Evolutionary conservation across 768 basidiomycete species (phyloP).

Genomic region (Roridomyces roridus): DNA sequence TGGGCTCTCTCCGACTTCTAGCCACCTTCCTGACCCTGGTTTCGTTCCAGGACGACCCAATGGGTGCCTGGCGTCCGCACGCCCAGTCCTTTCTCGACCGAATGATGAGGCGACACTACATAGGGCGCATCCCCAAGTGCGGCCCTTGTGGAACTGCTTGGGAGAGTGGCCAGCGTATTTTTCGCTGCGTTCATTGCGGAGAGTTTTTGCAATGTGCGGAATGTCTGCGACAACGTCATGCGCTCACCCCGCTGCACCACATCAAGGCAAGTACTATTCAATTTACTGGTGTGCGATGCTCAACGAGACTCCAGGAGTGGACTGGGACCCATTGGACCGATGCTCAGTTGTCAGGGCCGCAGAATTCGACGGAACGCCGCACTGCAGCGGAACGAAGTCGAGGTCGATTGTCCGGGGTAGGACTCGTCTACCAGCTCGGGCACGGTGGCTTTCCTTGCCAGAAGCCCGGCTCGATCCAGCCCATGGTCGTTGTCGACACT

Average conservation of each 20-base stretch:
- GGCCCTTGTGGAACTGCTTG: no score
- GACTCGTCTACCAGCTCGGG: slow-evolving; percentile 22
- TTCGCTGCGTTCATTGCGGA: slow-evolving; percentile 9
- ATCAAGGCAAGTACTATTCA: background rate
- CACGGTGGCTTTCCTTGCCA: slow-evolving; percentile 15
- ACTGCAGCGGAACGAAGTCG: no score
- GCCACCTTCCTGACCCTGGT: no score
- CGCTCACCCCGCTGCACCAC: background rate
- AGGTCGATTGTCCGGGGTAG: background rate
- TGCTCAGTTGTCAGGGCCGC: no score
- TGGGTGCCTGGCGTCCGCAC: no score
- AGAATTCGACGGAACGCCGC: no score
- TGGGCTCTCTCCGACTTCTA: no score
- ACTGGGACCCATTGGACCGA: slow-evolving; percentile 11
- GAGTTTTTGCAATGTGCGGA: background rate
- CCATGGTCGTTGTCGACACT: slow-evolving; percentile 17
- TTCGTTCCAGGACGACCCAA: no score
- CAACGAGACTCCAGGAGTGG: slow-evolving; percentile 15
- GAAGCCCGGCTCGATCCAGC: background rate
- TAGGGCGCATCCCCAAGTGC: background rate
- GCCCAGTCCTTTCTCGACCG: no score
- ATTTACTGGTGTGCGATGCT: no score
- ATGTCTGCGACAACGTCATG: background rate
- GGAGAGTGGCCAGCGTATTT: background rate
- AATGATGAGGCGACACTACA: no score